phyloP scores from a whole-genome alignment of 2,329 filamentous ascomycete genomes.

The Delphinella strobiligena region DNA sequence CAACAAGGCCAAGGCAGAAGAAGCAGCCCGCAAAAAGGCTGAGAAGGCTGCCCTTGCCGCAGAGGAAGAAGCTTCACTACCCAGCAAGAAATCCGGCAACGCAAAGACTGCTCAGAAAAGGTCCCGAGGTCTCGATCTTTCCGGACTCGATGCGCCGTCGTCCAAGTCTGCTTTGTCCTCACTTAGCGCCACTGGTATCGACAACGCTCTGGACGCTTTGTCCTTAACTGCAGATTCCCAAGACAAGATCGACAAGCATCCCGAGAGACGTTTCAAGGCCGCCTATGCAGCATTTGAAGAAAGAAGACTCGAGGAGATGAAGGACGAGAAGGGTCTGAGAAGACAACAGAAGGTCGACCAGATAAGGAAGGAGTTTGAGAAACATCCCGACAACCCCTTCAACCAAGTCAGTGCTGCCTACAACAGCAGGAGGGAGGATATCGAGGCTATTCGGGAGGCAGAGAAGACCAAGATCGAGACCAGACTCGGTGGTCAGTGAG shows the following conservation, averaged over 20 bases:
- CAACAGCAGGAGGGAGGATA: slow-evolving; percentile 68
- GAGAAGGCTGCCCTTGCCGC: slow-evolving; percentile 73
- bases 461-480: slow-evolving; percentile 67
- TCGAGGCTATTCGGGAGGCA: slow-evolving; percentile 50
- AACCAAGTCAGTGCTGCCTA: slow-evolving; percentile 64
- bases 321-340: slow-evolving; percentile 68
- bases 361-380: slow-evolving; percentile 87
- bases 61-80: slow-evolving; percentile 65
- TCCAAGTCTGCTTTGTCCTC: slow-evolving; percentile 39
- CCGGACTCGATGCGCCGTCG: slow-evolving; percentile 53
- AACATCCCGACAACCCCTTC: slow-evolving; percentile 88
- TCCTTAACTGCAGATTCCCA: slow-evolving; percentile 49
- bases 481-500: slow-evolving; percentile 38
- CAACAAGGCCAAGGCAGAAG: slow-evolving; percentile 71
- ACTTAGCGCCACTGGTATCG: slow-evolving; percentile 77
- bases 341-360: slow-evolving; percentile 74
- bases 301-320: slow-evolving; percentile 70
- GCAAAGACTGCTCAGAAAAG: slow-evolving; percentile 52
- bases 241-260: slow-evolving; percentile 73
- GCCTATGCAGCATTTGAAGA: slow-evolving; percentile 77
- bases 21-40: slow-evolving; percentile 77
- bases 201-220: slow-evolving; percentile 84
- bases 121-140: slow-evolving; percentile 57
- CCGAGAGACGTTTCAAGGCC: slow-evolving; percentile 76
- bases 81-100: slow-evolving; percentile 52